A percentile compares a stretch with the other conserved stretches of the same genome.
phyloP scores from a whole-genome alignment of 495 filamentous ascomycete genomes.

The Aspergillus cristatus region DNA sequence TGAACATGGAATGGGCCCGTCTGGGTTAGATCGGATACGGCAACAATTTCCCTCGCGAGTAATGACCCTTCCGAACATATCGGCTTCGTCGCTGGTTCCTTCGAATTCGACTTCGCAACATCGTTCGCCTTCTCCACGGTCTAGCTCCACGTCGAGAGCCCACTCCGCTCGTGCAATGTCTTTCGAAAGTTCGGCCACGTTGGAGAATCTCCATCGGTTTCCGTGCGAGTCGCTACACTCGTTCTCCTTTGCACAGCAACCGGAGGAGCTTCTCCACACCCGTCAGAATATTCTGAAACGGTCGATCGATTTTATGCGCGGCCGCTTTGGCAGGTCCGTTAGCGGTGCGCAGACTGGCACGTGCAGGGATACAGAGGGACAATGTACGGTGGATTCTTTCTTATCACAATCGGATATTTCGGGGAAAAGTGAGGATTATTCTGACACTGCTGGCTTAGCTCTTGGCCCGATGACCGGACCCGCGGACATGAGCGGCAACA shows the following conservation, averaged over 20 bases:
- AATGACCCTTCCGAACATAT: slow-evolving; percentile 58
- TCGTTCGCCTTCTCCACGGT: slow-evolving; percentile 51
- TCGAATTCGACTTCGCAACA: slow-evolving; percentile 37
- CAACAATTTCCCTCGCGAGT: slow-evolving; percentile 63
- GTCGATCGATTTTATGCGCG: slow-evolving; percentile 95
- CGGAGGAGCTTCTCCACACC: slow-evolving; percentile 80
- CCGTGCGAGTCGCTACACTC: slow-evolving; percentile 95
- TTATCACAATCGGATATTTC: slow-evolving; percentile 69
- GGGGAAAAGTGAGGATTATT: slow-evolving; percentile 41
- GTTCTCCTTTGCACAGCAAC: slow-evolving; percentile 96
- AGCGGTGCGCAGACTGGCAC: slow-evolving; percentile 71
- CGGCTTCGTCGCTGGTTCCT: slow-evolving; percentile 48
- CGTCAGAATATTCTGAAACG: slow-evolving; percentile 89
- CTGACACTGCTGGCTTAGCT: slow-evolving; percentile 25
- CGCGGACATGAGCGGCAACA: slow-evolving; percentile 57
- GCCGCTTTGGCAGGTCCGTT: slow-evolving; percentile 76
- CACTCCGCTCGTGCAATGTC: slow-evolving; percentile 48
- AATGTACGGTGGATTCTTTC: slow-evolving; percentile 79
- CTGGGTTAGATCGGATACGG: slow-evolving; percentile 86
- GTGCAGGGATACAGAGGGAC: slow-evolving; percentile 75
- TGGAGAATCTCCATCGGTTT: slow-evolving; percentile 86
- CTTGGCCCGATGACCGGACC: slow-evolving; percentile 69
- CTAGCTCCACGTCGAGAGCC: slow-evolving; percentile 41
- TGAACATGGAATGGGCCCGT: slow-evolving; percentile 54
- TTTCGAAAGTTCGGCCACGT: slow-evolving; percentile 58